phyloP scores from a whole-genome alignment of 2,329 filamentous ascomycete genomes.

The Diplodia intermedia region DNA sequence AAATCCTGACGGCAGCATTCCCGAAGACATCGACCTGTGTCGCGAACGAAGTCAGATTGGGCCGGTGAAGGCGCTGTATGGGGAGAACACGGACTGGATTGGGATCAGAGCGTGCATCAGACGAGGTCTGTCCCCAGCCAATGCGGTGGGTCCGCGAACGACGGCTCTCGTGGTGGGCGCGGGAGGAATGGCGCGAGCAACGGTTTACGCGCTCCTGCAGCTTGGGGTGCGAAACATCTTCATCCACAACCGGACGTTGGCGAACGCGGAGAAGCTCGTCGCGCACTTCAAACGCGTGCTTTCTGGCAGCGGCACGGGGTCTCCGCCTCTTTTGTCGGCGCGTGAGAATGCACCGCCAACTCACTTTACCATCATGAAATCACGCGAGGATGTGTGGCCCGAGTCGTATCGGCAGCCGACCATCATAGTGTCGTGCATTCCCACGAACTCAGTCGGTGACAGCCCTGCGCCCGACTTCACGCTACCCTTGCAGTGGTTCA shows the following conservation, averaged over 20 bases:
- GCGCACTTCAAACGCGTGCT: slow-evolving; percentile 66
- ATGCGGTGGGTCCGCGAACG: slow-evolving; percentile 60
- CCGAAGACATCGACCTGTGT: slow-evolving; percentile 60
- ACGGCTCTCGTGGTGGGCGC: slow-evolving; percentile 64
- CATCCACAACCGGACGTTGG: slow-evolving; percentile 73
- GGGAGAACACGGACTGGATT: slow-evolving; percentile 84
- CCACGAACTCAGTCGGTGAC: slow-evolving; percentile 70
- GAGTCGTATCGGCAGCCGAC: slow-evolving; percentile 68
- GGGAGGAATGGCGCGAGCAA: slow-evolving; percentile 79
- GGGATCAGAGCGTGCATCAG: slow-evolving; percentile 77
- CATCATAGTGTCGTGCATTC: slow-evolving; percentile 78
- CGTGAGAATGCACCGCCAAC: slow-evolving; percentile 43
- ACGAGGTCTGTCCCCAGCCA: slow-evolving; percentile 74
- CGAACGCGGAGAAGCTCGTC: slow-evolving; percentile 72
- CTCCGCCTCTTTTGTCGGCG: slow-evolving; percentile 34
- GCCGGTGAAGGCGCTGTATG: slow-evolving; percentile 72
- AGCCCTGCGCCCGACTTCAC: slow-evolving; percentile 72
- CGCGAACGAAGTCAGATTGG: slow-evolving; percentile 69
- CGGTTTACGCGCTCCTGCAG: slow-evolving; percentile 79
- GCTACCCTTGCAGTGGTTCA: slow-evolving; percentile 72
- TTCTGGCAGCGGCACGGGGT: slow-evolving; percentile 5
- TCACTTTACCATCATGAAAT: slow-evolving; percentile 64
- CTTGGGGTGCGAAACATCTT: slow-evolving; percentile 78
- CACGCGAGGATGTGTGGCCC: slow-evolving; percentile 69
- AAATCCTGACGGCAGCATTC: slow-evolving; percentile 63